Conservation (phyloP, 257 asterid species). For the Solanum clarkiae region DNA sequence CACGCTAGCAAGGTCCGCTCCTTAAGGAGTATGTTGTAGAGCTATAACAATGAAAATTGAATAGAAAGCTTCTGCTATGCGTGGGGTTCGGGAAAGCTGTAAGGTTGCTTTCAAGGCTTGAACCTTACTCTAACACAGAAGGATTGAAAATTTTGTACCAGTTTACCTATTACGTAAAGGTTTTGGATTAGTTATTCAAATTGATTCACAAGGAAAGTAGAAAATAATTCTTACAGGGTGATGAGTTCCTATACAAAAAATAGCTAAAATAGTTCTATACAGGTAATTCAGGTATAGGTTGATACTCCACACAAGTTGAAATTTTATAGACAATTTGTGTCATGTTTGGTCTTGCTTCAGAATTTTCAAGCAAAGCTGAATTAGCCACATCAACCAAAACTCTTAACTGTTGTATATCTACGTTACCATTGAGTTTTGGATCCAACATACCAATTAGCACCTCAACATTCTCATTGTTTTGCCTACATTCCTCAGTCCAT, state of each 20-base stretch:
- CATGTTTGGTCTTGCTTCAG: constrained; percentile 61
- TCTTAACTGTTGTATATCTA: constrained; percentile 33
- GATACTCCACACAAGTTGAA: constrained; percentile 28
- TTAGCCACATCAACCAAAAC: constrained; percentile 43
- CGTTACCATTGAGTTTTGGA: constrained; percentile 29
- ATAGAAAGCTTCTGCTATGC: background rate
- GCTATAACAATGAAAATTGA: background rate
- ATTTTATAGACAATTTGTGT: constrained; percentile 34
- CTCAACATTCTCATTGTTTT: constrained; percentile 26
- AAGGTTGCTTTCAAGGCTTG: no score
- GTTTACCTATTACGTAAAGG: background rate
- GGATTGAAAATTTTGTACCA: background rate
- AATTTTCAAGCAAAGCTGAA: constrained; percentile 28
- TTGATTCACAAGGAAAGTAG: background rate
- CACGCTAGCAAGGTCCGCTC: no score
- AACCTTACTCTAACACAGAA: no score
- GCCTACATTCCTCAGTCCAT: constrained; percentile 51
- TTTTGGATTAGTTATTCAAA: background rate
- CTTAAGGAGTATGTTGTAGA: no score
- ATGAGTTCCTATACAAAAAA: background rate
- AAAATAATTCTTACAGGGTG: background rate
- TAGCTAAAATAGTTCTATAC: background rate
- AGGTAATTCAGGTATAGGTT: constrained; percentile 19
- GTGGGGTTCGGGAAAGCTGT: no score
- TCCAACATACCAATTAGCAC: constrained; percentile 38